Conservation (phyloP, 495 filamentous ascomycete species). For the Penicillium roqueforti region DNA sequence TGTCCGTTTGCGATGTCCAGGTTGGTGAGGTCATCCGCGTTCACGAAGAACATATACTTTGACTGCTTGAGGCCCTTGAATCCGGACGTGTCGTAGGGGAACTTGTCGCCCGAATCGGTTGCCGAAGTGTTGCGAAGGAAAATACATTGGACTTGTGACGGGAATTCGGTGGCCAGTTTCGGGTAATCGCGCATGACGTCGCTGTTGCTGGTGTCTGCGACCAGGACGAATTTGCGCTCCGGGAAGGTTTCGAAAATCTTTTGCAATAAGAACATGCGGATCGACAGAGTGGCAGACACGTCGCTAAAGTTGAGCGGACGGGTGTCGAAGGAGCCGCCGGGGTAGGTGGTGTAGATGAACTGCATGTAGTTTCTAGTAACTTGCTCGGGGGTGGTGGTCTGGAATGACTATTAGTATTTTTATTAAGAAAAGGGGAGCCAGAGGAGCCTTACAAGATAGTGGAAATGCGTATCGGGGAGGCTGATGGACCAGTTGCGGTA, state of each 20-base stretch:
- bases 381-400: constrained; percentile 77
- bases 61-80: constrained; percentile 59
- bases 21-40: constrained; percentile 61
- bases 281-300: constrained; percentile 61
- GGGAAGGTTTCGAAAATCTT: constrained; percentile 74
- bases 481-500: constrained; percentile 62
- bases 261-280: constrained; percentile 62
- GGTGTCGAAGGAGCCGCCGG: constrained; percentile 68
- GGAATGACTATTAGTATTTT: neutral
- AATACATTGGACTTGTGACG: constrained; percentile 72
- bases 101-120: constrained; percentile 57
- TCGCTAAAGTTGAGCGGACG: constrained; percentile 78
- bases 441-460: constrained; percentile 55
- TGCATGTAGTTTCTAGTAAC: constrained; percentile 74
- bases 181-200: constrained; percentile 77
- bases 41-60: constrained; percentile 74
- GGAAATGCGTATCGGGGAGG: constrained; percentile 67
- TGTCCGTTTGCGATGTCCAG: constrained; percentile 67
- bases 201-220: constrained; percentile 73
- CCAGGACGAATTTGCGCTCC: constrained; percentile 66
- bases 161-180: constrained; percentile 56
- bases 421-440: neutral
- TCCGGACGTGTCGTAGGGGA: constrained; percentile 71
- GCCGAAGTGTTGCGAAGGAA: constrained; percentile 68
- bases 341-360: constrained; percentile 71